Evolutionary conservation across 2,329 filamentous ascomycete species (phyloP).

Genomic region (Colletotrichum eremochloae): DNA sequence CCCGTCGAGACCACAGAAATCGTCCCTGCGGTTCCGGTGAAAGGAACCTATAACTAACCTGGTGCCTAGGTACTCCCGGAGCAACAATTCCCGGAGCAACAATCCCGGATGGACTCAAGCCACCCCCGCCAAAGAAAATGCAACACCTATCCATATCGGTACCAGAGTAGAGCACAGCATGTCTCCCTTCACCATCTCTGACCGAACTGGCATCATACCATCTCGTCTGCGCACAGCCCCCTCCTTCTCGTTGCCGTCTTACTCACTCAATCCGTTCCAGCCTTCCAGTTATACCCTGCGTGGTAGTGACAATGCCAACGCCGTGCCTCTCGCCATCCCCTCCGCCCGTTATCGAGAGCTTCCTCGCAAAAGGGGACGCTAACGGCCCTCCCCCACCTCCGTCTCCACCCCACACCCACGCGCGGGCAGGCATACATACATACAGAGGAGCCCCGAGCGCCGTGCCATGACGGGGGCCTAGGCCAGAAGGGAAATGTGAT

Average conservation of each 20-base stretch:
- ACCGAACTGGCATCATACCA: too few species aligned
- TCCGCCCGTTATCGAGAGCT: background rate
- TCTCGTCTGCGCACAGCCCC: background rate
- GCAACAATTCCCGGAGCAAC: background rate
- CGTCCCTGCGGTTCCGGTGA: background rate
- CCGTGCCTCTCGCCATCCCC: background rate
- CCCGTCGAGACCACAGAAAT: background rate
- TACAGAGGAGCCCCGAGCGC: background rate
- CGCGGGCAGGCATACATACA: background rate
- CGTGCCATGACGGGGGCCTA: background rate
- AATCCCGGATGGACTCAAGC: background rate
- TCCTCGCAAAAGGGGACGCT: background rate
- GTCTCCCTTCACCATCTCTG: too few species aligned
- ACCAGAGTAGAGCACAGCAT: too few species aligned
- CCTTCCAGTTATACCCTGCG: too few species aligned
- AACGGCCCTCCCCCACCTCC: background rate
- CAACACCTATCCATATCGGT: background rate
- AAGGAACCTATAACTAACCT: background rate
- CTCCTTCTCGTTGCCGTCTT: background rate
- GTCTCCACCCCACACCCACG: too few species aligned
- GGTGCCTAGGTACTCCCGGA: background rate
- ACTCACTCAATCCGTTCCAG: too few species aligned
- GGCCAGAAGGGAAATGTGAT: background rate
- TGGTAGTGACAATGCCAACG: background rate
- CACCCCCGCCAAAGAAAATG: background rate